Evolutionary conservation across 192 early-diverging fungal genomes (phyloP).

Genomic region (Coemansia sp.): DNA sequence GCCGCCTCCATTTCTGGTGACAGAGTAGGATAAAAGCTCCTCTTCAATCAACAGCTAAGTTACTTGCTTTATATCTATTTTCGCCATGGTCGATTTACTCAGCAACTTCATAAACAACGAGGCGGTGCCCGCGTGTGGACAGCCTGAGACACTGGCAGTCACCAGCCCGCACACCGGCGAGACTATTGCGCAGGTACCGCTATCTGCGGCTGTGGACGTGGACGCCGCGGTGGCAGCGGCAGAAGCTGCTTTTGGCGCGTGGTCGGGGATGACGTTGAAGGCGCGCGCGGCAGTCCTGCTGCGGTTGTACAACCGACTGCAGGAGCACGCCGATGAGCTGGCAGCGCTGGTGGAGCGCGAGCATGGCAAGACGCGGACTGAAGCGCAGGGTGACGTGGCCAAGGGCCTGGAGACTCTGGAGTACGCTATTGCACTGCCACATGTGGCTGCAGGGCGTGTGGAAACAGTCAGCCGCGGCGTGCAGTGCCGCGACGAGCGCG

Average conservation of each 20-base stretch:
- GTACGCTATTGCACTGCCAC: slow-evolving; percentile 68
- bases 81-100: slow-evolving; percentile 4
- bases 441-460: slow-evolving; percentile 61
- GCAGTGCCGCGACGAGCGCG: slow-evolving; percentile 62
- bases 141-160: slow-evolving; percentile 51
- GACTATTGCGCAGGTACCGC: slow-evolving; percentile 64
- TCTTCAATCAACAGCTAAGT: neutral
- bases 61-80: neutral
- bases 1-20: too few relatives aligned
- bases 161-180: slow-evolving; percentile 64
- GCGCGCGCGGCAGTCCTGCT: slow-evolving; percentile 65
- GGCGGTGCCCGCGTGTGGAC: slow-evolving; percentile 4
- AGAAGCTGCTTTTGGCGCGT: slow-evolving; percentile 56
- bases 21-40: neutral
- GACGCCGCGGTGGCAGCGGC: slow-evolving; percentile 62
- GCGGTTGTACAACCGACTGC: slow-evolving; percentile 58
- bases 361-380: slow-evolving; percentile 76
- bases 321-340: slow-evolving; percentile 63
- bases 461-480: slow-evolving; percentile 68
- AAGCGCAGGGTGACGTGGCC: slow-evolving; percentile 69
- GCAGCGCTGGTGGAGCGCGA: slow-evolving; percentile 71
- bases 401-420: slow-evolving; percentile 82
- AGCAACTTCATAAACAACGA: slow-evolving; percentile 42
- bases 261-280: slow-evolving; percentile 68
- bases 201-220: slow-evolving; percentile 61